Evolutionary conservation across 495 filamentous ascomycete species (phyloP), one percentile per base, ranked within the genome.

Genomic region (Penicillium steckii): DNA sequence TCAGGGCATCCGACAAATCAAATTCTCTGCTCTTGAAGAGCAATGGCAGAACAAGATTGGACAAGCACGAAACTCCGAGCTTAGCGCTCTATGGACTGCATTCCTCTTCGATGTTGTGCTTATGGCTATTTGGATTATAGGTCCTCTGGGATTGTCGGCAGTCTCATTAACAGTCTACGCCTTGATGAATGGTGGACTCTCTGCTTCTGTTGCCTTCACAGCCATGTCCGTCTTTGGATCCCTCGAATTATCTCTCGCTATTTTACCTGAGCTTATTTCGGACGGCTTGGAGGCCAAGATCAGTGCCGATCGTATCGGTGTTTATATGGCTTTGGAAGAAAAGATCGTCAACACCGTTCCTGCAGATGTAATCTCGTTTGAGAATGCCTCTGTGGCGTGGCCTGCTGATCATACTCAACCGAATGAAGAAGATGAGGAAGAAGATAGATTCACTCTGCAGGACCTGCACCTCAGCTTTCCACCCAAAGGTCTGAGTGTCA

Each of bases 1-100:
- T 0, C 84, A 89, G 55, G 90, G 86, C 43, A 93, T 95, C 48
- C 80, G 90, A 5, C 90, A 95, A 62, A 89, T 95, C 64, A 95
- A 95, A 57, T 92, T 95, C 57, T 88, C 88, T 1, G 90, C 89
- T 8, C 66, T 90, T n/a, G 90, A 95, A 61, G 65, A 73, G 13
- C 82, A 88, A 53, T 95, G 90, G 90, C 80, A 92, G 66, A 69
- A 77, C n/a, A 85, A 83, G 48, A 90, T 95, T 46, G 63, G 71
- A n/a, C 73, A 74, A 6, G 80, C 82, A 21, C 78, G 90, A 58
- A 78, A 81, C 10, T 75, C 76, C 22, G 90, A 95, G 59, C 79
- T 95, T 0, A 48, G 55, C 0, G 80, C 79, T 2, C 73, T 88
- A 30, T 88, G 88, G 83, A 76, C 68, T 75, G 83, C 69, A 0